Conservation (phyloP, 345 rosid species). For the Orychophragmus violaceus region DNA sequence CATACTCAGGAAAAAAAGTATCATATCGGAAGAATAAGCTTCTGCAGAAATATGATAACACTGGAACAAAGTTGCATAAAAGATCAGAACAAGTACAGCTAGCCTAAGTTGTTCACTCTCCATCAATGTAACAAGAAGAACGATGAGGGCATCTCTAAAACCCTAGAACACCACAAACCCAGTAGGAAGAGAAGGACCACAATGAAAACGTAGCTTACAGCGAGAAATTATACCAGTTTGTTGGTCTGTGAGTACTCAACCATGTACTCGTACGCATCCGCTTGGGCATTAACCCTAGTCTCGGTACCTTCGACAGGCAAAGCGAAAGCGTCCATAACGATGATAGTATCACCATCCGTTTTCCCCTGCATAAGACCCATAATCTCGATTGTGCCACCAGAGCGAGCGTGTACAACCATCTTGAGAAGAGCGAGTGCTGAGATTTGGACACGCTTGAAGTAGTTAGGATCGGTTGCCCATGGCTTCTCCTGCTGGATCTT, state of each 20-base stretch:
- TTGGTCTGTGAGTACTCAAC: conserved; percentile 96
- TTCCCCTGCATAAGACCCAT: conserved; percentile 99
- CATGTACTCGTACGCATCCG: conserved; percentile 99
- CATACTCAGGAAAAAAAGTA: background rate
- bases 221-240: conserved; percentile 54
- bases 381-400: conserved; percentile 97
- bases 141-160: background rate
- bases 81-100: too few species aligned
- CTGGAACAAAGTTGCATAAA: too few species aligned
- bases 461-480: conserved; percentile 89
- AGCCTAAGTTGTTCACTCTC: too few species aligned
- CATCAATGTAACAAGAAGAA: background rate
- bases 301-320: conserved; percentile 99
- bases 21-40: background rate
- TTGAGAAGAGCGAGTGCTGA: conserved; percentile 96
- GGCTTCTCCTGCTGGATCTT: conserved; percentile 72
- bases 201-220: background rate
- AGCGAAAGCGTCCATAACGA: conserved; percentile 99
- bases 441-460: conserved; percentile 94
- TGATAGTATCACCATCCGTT: conserved; percentile 90
- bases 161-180: background rate
- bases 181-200: too few species aligned
- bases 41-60: background rate
- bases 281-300: conserved; percentile 96
- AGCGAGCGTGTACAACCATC: conserved; percentile 99